These are phyloP conservation scores for Castanospermum australe DNA, from an alignment of 306 rosid genomes.

Conservation along the genomic window DNA sequence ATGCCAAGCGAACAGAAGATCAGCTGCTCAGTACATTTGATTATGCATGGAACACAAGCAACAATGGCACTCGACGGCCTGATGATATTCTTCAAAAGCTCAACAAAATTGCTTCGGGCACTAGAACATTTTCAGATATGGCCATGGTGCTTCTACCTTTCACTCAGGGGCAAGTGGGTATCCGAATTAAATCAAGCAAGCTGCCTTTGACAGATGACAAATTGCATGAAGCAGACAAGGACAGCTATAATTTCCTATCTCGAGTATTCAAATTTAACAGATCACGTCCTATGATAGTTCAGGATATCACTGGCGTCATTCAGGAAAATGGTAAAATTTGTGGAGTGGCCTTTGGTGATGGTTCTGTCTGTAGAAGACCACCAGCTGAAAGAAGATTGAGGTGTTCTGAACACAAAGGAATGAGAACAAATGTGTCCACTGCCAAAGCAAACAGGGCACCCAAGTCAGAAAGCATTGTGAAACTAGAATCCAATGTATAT, in stretches of 20 bases:
- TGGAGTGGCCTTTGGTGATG: slow-evolving; percentile 56
- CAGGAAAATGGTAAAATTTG: slow-evolving; percentile 47
- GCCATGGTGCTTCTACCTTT: slow-evolving; percentile 53
- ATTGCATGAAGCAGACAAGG: slow-evolving; percentile 33
- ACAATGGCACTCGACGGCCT: slow-evolving; percentile 61
- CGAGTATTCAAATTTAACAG: slow-evolving; percentile 65
- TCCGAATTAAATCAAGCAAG: slow-evolving; percentile 56
- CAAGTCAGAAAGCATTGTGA: slow-evolving; percentile 23
- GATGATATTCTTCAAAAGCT: slow-evolving; percentile 62
- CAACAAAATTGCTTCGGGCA: slow-evolving; percentile 43
- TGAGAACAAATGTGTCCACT: slow-evolving; percentile 41
- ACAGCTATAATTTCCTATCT: slow-evolving; percentile 46
- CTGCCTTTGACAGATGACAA: slow-evolving; percentile 36
- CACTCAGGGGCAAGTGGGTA: slow-evolving; percentile 62
- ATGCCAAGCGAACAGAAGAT: slow-evolving; percentile 60
- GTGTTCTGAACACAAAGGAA: slow-evolving; percentile 82
- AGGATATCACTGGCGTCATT: slow-evolving; percentile 17
- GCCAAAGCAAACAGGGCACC: not conserved
- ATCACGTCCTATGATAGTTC: slow-evolving; percentile 57
- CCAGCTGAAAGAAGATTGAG: slow-evolving; percentile 73
- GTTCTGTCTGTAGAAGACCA: slow-evolving; percentile 53
- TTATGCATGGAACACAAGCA: slow-evolving; percentile 78
- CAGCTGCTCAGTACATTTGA: slow-evolving; percentile 73
- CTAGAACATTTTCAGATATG: slow-evolving; percentile 38
- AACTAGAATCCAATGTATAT: not conserved